Evolutionary conservation across 2,329 filamentous ascomycete genomes (phyloP).

Genomic region (Penicillium sp.): DNA sequence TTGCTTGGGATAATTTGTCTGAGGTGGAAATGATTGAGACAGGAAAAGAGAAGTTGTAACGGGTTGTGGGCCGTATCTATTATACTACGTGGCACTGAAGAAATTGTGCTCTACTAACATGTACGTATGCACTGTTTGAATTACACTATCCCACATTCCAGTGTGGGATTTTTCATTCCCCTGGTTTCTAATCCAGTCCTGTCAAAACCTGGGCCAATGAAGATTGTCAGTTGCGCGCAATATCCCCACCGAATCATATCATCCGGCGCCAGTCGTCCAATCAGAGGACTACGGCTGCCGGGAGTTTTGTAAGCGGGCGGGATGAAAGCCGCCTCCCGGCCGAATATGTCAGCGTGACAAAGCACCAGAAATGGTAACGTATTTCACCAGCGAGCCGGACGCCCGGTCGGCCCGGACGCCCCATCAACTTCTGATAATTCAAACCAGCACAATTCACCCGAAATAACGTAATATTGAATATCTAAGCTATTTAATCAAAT

Average conservation of each 20-base stretch:
- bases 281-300: not conserved
- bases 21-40: not conserved
- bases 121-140: not conserved
- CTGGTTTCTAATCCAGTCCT: not conserved
- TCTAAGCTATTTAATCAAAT: no score
- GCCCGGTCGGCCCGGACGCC: no score
- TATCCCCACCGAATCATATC: not conserved
- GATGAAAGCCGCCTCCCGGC: not conserved
- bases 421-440: no score
- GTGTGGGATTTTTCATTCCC: not conserved
- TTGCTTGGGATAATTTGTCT: constrained; percentile 3
- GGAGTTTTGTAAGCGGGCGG: not conserved
- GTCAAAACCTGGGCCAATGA: not conserved
- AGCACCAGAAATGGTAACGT: not conserved
- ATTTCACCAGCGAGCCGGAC: no score
- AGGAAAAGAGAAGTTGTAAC: not conserved
- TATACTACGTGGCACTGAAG: not conserved
- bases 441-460: no score
- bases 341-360: not conserved
- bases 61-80: not conserved
- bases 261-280: not conserved
- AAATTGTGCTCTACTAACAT: not conserved
- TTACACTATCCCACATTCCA: not conserved
- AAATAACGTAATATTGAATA: no score
- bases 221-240: not conserved